Conservation (phyloP, 2,329 filamentous ascomycete species). For the Blastomyces parvus region DNA sequence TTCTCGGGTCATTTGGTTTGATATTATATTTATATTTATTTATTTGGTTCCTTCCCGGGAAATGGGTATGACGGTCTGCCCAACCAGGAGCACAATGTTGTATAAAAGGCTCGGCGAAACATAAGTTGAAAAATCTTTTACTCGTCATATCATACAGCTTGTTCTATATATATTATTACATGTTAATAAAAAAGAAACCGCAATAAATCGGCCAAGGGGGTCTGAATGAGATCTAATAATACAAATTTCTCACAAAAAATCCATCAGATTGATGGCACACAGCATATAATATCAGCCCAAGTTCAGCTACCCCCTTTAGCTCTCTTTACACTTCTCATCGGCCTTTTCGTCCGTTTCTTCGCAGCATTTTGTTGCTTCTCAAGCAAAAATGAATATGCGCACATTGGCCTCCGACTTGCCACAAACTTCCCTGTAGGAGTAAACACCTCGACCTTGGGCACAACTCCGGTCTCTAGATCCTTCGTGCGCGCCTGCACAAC, state of each 20-base stretch:
- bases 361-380: constrained; percentile 23
- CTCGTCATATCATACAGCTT: not conserved
- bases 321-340: constrained; percentile 12
- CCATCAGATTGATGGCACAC: not conserved
- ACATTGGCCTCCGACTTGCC: constrained; percentile 14
- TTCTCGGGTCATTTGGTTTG: not conserved
- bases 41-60: not conserved
- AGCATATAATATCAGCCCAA: not conserved
- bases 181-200: not conserved
- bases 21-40: not conserved
- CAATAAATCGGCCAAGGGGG: not conserved
- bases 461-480: constrained; percentile 27
- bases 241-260: not conserved
- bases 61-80: not conserved
- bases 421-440: constrained; percentile 56
- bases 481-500: constrained; percentile 65
- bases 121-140: not conserved
- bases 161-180: not conserved
- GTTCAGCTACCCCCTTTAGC: not conserved
- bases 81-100: not conserved
- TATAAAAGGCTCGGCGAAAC: not conserved
- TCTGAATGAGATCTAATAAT: not conserved
- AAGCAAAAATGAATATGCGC: constrained; percentile 9
- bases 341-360: constrained; percentile 24
- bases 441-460: constrained; percentile 74